Evolutionary conservation across 768 basidiomycete genomes (phyloP).

Genomic region (Pisolithus sp.): DNA sequence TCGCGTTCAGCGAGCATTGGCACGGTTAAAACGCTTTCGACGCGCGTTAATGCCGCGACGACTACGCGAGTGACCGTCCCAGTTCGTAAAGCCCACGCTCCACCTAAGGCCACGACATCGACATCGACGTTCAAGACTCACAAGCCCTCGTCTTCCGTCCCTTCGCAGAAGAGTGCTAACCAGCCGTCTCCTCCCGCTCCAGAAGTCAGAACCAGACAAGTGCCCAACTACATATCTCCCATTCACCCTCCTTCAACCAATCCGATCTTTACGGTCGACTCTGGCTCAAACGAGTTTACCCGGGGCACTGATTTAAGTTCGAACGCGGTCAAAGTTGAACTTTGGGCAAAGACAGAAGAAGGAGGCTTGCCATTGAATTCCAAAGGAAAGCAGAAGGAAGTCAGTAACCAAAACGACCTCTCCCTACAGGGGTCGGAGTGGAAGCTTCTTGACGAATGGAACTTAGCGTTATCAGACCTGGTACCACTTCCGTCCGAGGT

Average conservation of each 20-base stretch:
- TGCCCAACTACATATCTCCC: conserved; percentile 70
- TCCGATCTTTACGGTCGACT: conserved; percentile 64
- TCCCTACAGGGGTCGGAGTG: conserved; percentile 37
- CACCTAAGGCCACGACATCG: conserved; percentile 13
- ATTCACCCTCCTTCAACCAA: conserved; percentile 82
- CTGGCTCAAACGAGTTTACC: conserved; percentile 46
- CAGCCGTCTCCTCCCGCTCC: conserved; percentile 18
- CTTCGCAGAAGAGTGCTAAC: conserved; percentile 19
- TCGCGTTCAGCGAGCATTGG: conserved; percentile 14
- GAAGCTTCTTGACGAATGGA: conserved; percentile 65
- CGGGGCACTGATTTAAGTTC: conserved; percentile 49
- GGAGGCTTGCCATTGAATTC: conserved; percentile 1
- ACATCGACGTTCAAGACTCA: conserved; percentile 16
- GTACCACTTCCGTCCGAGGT: conserved; percentile 59
- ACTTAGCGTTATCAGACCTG: conserved; percentile 52
- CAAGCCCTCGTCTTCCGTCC: conserved; percentile 17
- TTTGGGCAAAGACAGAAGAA: conserved; percentile 47
- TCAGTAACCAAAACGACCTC: conserved; percentile 7
- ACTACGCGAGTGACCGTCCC: conserved; percentile 8
- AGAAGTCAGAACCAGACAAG: conserved; percentile 7
- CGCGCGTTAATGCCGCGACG: conserved; percentile 2
- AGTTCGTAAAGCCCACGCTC: conserved; percentile 13
- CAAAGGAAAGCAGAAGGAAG: conserved; percentile 45
- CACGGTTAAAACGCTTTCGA: conserved; percentile 10
- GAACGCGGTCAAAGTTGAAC: conserved; percentile 45